These are phyloP conservation scores for Arthrobotrys pseudoclavata DNA, from an alignment of 2,329 filamentous ascomycete genomes.

Conservation along the genomic window DNA sequence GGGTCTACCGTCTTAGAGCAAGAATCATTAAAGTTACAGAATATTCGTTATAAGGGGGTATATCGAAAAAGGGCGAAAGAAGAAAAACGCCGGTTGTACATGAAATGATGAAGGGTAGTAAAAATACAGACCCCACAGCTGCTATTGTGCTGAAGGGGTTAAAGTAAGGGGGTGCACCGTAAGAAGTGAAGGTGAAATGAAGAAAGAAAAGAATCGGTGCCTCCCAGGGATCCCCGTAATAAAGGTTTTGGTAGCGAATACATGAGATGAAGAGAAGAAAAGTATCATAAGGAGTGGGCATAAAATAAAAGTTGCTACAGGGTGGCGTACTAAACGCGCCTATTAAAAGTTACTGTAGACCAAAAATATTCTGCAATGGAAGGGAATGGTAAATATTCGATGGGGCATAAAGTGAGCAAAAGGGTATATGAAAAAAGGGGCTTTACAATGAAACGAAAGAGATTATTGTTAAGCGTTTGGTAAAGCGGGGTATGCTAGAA, in stretches of 20 bases:
- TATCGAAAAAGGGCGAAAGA: slow-evolving; percentile 26
- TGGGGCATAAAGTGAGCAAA: slow-evolving; percentile 26
- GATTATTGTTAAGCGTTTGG: neutral
- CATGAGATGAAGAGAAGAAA: slow-evolving; percentile 31
- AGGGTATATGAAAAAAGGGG: slow-evolving; percentile 50
- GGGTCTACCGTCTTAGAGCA: neutral
- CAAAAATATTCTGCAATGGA: slow-evolving; percentile 35
- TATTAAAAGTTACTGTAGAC: slow-evolving; percentile 32
- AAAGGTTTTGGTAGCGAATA: slow-evolving; percentile 31
- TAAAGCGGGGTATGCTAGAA: slow-evolving; percentile 20
- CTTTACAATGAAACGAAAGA: slow-evolving; percentile 46
- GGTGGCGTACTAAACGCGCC: slow-evolving; percentile 38
- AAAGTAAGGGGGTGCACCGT: slow-evolving; percentile 21
- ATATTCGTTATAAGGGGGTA: slow-evolving; percentile 24
- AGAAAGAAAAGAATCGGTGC: slow-evolving; percentile 30
- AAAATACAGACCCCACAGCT: slow-evolving; percentile 1
- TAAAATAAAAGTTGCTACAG: slow-evolving; percentile 40
- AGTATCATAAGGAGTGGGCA: slow-evolving; percentile 37
- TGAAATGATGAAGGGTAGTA: slow-evolving; percentile 9
- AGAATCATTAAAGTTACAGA: slow-evolving; percentile 24
- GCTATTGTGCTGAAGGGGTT: neutral
- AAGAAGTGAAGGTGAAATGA: slow-evolving; percentile 28
- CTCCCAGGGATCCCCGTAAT: slow-evolving; percentile 13
- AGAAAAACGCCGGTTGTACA: slow-evolving; percentile 20
- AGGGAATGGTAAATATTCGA: slow-evolving; percentile 24